Conservation (phyloP, 306 rosid species). For the Acacia confusa region DNA sequence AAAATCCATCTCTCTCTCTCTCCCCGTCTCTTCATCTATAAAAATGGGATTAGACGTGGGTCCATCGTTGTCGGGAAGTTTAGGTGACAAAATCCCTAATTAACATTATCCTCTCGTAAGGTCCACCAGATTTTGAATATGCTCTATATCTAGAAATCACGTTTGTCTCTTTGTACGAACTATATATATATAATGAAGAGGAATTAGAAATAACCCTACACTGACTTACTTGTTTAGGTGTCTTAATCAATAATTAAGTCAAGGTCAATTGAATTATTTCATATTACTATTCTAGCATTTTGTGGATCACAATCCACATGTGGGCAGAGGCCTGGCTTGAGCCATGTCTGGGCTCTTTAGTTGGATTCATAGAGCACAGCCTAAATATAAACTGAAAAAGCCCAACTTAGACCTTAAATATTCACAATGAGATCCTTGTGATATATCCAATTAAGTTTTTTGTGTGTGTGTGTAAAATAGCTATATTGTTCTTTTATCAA, state of each 20-base stretch:
- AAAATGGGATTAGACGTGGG: constrained; percentile 36
- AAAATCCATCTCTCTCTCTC: background rate
- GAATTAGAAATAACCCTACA: constrained; percentile 23
- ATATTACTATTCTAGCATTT: background rate
- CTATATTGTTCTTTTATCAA: too few species aligned
- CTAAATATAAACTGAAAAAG: background rate
- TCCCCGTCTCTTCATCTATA: background rate
- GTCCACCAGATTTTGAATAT: constrained; percentile 15
- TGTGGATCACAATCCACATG: background rate
- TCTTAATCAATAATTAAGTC: constrained; percentile 28
- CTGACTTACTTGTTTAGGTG: constrained; percentile 27
- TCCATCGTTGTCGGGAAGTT: constrained; percentile 27
- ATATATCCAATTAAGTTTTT: background rate
- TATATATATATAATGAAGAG: background rate
- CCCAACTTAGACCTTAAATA: background rate
- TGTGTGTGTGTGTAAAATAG: too few species aligned
- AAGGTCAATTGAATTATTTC: constrained; percentile 27
- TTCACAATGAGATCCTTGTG: background rate
- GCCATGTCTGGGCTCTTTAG: constrained; percentile 1
- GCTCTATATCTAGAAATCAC: constrained; percentile 16
- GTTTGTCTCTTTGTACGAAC: constrained; percentile 8
- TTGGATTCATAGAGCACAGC: background rate
- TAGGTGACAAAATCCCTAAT: constrained; percentile 23
- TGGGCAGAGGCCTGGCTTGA: background rate
- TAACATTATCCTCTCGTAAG: constrained; percentile 29